phyloP scores from a whole-genome alignment of 1,139 yeast genomes.

The Pichia sp. region DNA sequence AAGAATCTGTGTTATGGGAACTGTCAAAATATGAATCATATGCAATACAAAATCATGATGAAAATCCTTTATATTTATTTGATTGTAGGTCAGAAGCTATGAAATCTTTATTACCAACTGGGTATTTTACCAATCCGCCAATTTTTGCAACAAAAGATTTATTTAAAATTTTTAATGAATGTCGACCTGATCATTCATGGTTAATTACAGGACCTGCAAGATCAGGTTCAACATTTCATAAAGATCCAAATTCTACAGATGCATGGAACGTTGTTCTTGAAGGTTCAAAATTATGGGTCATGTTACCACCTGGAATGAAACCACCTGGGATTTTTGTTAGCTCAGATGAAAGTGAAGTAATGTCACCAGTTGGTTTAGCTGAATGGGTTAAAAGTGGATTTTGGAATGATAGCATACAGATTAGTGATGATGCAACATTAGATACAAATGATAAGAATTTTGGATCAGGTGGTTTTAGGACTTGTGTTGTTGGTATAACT shows the following conservation, averaged over 20 bases:
- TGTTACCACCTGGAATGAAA: slow-evolving; percentile 68
- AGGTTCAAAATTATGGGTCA: slow-evolving; percentile 81
- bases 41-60: slow-evolving; percentile 59
- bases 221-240: slow-evolving; percentile 86
- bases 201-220: slow-evolving; percentile 74
- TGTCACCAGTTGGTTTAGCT: slow-evolving; percentile 82
- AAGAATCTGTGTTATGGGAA: slow-evolving; percentile 82
- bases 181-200: slow-evolving; percentile 90
- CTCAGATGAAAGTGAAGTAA: slow-evolving; percentile 79
- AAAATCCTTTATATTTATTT: slow-evolving; percentile 76
- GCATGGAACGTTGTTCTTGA: slow-evolving; percentile 83
- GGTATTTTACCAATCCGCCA: slow-evolving; percentile 51
- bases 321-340: slow-evolving; percentile 89
- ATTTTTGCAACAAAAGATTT: slow-evolving; percentile 42
- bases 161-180: slow-evolving; percentile 40
- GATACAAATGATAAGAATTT: slow-evolving; percentile 14
- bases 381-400: slow-evolving; percentile 87
- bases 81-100: slow-evolving; percentile 72
- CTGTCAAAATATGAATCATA: slow-evolving; percentile 57
- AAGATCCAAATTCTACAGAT: slow-evolving; percentile 84
- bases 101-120: slow-evolving; percentile 37
- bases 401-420: slow-evolving; percentile 50
- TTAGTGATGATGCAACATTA: slow-evolving; percentile 32
- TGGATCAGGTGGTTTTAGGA: slow-evolving; percentile 17
- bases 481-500: slow-evolving; percentile 63